These are phyloP conservation scores for Vitis cinerea DNA, from an alignment of 164 flowering plant species.

Conservation along the genomic window DNA sequence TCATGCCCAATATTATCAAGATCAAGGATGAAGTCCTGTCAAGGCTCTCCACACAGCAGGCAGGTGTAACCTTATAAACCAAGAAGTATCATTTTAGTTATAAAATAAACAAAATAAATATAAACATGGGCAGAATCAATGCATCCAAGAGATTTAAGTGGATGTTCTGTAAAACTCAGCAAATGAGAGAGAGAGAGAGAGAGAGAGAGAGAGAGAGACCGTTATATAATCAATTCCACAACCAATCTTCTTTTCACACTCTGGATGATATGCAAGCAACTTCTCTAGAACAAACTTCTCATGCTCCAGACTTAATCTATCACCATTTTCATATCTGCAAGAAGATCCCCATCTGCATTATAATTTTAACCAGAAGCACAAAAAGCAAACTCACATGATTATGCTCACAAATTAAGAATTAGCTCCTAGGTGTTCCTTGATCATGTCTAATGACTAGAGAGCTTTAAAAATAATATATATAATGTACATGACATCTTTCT, in stretches of 20 bases:
- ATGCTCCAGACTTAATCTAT: conserved; percentile 65
- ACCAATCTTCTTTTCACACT: conserved; percentile 77
- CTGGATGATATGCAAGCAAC: conserved; percentile 90
- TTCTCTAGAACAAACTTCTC: conserved; percentile 69
- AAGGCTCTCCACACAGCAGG: too few relatives aligned
- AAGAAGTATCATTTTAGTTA: background rate
- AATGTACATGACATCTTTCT: background rate
- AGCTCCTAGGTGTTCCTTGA: background rate
- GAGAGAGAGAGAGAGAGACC: conserved; percentile 40
- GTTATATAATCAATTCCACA: conserved; percentile 79
- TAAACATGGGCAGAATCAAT: background rate
- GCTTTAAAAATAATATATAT: background rate
- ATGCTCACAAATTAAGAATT: background rate
- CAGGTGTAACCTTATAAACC: background rate
- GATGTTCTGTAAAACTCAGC: background rate
- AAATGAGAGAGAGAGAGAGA: conserved; percentile 10
- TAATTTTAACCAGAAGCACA: background rate
- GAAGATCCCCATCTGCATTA: background rate
- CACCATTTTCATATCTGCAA: conserved; percentile 77
- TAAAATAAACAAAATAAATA: background rate
- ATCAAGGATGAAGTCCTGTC: too few relatives aligned
- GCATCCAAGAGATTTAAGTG: background rate
- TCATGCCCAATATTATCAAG: too few relatives aligned
- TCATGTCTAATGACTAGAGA: background rate
- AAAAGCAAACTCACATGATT: background rate